These are phyloP conservation scores for Petunia secreta DNA, from an alignment of 257 asterid species.

Conservation along the genomic window DNA sequence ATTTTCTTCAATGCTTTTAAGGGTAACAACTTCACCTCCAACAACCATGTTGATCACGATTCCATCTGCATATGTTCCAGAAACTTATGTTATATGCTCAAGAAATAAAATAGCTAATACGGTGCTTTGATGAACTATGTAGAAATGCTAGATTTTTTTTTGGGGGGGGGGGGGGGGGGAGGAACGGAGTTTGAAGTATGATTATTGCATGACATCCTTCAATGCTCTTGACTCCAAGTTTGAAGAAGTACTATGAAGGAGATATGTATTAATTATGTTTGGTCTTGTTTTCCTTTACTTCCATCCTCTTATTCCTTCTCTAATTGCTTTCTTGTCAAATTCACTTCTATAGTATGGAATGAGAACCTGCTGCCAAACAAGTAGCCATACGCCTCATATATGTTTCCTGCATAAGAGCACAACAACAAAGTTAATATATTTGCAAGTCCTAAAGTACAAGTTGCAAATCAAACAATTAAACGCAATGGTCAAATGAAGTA, in stretches of 20 bases:
- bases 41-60: slow-evolving; percentile 91
- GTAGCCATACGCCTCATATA: slow-evolving; percentile 86
- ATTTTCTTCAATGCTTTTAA: slow-evolving; percentile 87
- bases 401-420: slow-evolving; percentile 60
- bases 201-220: not conserved
- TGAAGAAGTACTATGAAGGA: not conserved
- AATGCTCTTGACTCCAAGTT: not conserved
- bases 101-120: slow-evolving; percentile 21
- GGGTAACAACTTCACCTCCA: slow-evolving; percentile 86
- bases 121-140: slow-evolving; percentile 20
- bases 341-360: slow-evolving; percentile 26
- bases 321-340: slow-evolving; percentile 28
- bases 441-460: slow-evolving; percentile 3
- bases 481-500: slow-evolving; percentile 4
- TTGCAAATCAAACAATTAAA: slow-evolving; percentile 8
- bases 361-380: slow-evolving; percentile 85
- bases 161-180: not conserved
- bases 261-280: not conserved
- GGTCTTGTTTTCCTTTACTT: slow-evolving; percentile 19
- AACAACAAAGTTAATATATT: slow-evolving; percentile 13
- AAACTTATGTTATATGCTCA: slow-evolving; percentile 19
- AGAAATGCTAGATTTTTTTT: not conserved
- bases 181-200: slow-evolving; percentile 12
- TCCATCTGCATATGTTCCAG: slow-evolving; percentile 65
- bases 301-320: slow-evolving; percentile 19